Conservation (phyloP, 768 basidiomycete genomes). For the Clavulina sp. region DNA sequence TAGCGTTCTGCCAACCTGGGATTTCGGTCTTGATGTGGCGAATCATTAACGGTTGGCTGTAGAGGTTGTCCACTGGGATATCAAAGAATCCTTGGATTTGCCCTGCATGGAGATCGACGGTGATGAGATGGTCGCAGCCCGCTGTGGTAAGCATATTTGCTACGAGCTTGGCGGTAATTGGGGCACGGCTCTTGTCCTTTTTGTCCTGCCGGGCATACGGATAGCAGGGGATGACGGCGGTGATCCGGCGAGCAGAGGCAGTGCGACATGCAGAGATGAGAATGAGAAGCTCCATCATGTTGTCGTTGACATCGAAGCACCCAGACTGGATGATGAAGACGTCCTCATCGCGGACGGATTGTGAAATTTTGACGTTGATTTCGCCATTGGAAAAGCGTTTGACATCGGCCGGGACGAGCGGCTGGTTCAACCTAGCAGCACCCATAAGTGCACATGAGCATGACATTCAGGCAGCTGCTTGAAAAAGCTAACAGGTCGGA, state of each 20-base stretch:
- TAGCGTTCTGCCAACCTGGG: constrained; percentile 66
- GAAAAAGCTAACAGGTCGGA: constrained; percentile 91
- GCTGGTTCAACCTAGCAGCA: constrained; percentile 57
- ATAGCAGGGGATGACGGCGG: constrained; percentile 95
- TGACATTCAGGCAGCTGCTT: constrained; percentile 20
- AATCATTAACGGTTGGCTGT: constrained; percentile 89
- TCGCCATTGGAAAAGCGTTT: constrained; percentile 91
- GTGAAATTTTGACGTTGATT: constrained; percentile 84
- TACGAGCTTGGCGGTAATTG: constrained; percentile 95
- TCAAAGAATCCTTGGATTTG: constrained; percentile 99
- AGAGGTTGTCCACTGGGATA: constrained; percentile 94
- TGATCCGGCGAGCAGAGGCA: constrained; percentile 85
- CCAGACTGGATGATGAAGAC: constrained; percentile 96
- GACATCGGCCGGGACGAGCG: constrained; percentile 69
- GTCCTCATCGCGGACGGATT: constrained; percentile 94
- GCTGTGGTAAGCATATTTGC: constrained; percentile 96
- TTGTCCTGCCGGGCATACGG: constrained; percentile 96
- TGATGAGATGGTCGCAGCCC: constrained; percentile 96
- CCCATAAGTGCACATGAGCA: background rate
- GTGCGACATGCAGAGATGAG: constrained; percentile 97
- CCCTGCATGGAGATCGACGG: constrained; percentile 96
- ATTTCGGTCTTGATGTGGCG: constrained; percentile 81
- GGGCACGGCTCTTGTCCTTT: constrained; percentile 89
- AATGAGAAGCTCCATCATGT: constrained; percentile 96
- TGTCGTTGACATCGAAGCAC: constrained; percentile 81